A percentile compares a stretch with the other conserved stretches of the same genome.
phyloP scores from a whole-genome alignment of 2,329 filamentous ascomycete species.

The Alternaria tenuissima region DNA sequence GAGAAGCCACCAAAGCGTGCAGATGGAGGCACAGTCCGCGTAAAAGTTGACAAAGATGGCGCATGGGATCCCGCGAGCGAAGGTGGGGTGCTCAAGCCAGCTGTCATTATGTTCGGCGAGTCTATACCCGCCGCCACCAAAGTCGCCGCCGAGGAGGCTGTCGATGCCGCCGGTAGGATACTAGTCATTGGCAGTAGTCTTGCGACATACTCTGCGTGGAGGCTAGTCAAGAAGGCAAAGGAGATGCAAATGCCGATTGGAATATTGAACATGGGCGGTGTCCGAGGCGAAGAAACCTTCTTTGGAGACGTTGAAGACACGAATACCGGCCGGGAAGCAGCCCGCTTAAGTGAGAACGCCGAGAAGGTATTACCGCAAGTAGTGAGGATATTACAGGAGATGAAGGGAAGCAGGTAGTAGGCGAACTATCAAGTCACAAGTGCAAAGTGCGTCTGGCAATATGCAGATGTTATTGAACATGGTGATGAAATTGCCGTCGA shows the following conservation, averaged over 20 bases:
- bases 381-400: constrained; percentile 35
- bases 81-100: constrained; percentile 87
- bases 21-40: constrained; percentile 60
- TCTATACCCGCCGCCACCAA: constrained; percentile 77
- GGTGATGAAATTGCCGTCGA: constrained; percentile 4
- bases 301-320: constrained; percentile 65
- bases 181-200: constrained; percentile 88
- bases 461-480: neutral
- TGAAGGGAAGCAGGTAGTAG: constrained; percentile 8
- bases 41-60: constrained; percentile 80
- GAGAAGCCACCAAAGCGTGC: constrained; percentile 66
- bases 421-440: neutral
- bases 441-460: neutral
- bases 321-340: constrained; percentile 48
- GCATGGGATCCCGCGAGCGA: constrained; percentile 66
- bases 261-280: constrained; percentile 86
- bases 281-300: constrained; percentile 79
- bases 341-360: constrained; percentile 52
- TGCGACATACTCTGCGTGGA: constrained; percentile 95
- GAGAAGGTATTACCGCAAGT: constrained; percentile 49
- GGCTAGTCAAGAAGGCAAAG: constrained; percentile 82
- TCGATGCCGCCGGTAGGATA: constrained; percentile 76
- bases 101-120: constrained; percentile 96
- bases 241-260: constrained; percentile 86
- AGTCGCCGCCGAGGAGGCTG: constrained; percentile 76